Evolutionary conservation across 176 grass and related monocot genomes (phyloP), one percentile per base, ranked within the genome.

Genomic region (Rhynchospora pubera): DNA sequence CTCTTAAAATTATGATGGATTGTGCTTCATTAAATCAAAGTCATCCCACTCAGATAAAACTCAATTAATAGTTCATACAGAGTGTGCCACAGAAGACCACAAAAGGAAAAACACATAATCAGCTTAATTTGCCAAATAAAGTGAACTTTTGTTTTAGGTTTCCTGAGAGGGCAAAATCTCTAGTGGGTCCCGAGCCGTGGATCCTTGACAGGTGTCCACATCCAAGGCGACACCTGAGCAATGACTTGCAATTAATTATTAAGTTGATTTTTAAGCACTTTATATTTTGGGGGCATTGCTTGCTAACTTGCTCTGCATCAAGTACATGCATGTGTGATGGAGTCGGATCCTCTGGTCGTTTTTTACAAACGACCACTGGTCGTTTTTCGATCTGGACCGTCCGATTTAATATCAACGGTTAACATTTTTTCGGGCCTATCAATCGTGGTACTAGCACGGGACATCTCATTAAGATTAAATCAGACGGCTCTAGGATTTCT

Each of bases 81-180:
- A 53, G 47, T 22, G 5, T 16, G 50, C 24, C 13, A 32, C 22
- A 77, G 13, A 77, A 77, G 50, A 77, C 53, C 72, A 12, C 70
- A 28, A 51, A 74, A 26, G 50, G 46, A 47, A 9, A 30, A 55
- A 55, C 48, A 77, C 15, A 19, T 16, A 77, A 77, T 77, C 72
- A 77, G 48, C 26, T 55, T 77, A 77, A 77, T 77, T 77, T 77
- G 34, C 72, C 72, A 77, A 30, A 77, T 28, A 77, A 77, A 77
- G 50, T 22, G 7, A 53, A 55, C 46, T 55, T 76, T 32, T 55
- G 47, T 76, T 77, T 53, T 30, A 56, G 72, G 50, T 13, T 56
- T 77, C 50, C 14, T 77, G 50, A 77, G 56, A 55, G 48, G 50
- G 23, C 24, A 77, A 77, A 55, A 56, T 32, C 14, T 32, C 13